Base-by-base conservation (phyloP, 176 grass and related monocot species). In the Paspalum notatum region DNA sequence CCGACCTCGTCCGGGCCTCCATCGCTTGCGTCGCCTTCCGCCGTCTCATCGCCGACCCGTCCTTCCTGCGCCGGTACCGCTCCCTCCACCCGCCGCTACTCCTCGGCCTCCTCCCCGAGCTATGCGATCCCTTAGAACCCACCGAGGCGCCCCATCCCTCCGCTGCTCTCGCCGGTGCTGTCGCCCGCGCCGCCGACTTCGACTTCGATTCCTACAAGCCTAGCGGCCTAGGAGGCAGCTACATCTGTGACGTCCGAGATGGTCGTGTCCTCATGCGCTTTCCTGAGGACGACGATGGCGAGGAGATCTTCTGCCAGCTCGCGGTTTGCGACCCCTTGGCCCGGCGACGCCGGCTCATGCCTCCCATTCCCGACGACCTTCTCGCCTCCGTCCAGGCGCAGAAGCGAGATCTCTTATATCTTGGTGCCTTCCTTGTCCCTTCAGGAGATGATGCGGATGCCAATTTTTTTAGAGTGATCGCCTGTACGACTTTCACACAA, bases 31-130 rank as follows among this genome's bases (percentile, higher is more conserved):
- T 39, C 47, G 20, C 57, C 22, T 80, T 79, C 67, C 76, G 22
- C 39, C 67, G 76, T 39, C 40, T 79, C 67, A 46, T 56, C 76
- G 6, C 17, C 8, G 72, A 12, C 32, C 54, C 4, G 4, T 3
- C 4, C 43, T 87, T 87, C 85, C 72, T 87, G 8, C 71, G 72
- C 45, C 72, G 37, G 45, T 61, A 76, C 63, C 63, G 16, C n/a
- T 17, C 54, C 9, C 21, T 82, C 38, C 71, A 87, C 26, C 72
- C 45, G 0, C 65, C 65, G 18, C 55, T 27, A 3, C 64, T 81
- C 62, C 51, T 81, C 10, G 79, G 72, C 14, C 12, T 70, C 16
- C 3, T 50, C 41, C n/a, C 0, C 9, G 9, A 0, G 32, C 0
- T 0, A 38, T 54, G 74, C 65, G 56, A 70, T 5, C 8, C 9